phyloP scores from a whole-genome alignment of 2,329 filamentous ascomycete genomes.

The Fusarium keratoplasticum region DNA sequence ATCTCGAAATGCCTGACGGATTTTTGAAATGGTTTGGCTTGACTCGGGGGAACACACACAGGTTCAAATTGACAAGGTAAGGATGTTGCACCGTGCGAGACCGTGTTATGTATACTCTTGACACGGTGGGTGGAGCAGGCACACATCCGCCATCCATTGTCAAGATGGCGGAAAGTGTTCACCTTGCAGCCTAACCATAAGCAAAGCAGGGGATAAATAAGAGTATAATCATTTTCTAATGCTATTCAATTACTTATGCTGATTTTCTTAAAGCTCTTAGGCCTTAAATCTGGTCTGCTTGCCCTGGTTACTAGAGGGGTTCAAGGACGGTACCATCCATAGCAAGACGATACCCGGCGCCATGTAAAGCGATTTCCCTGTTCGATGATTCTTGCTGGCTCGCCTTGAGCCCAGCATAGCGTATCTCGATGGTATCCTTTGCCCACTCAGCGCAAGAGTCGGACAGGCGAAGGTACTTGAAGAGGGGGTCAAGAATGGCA shows the following conservation, averaged over 20 bases:
- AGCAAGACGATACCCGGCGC: neutral
- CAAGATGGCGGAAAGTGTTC: too few relatives aligned
- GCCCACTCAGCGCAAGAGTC: constrained; percentile 29
- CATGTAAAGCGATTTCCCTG: neutral
- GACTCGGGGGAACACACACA: neutral
- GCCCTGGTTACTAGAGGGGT: too few relatives aligned
- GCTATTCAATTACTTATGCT: too few relatives aligned
- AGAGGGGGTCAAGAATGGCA: constrained; percentile 34
- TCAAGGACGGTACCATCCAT: neutral
- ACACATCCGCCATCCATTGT: too few relatives aligned
- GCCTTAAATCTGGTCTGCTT: too few relatives aligned
- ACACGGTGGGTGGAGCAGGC: neutral
- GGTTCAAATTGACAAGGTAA: neutral
- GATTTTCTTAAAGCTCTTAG: too few relatives aligned
- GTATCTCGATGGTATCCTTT: constrained; percentile 27
- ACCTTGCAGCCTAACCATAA: too few relatives aligned
- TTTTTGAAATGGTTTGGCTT: neutral
- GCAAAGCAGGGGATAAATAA: too few relatives aligned
- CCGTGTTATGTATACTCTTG: neutral
- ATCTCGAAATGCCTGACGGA: neutral
- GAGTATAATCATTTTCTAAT: too few relatives aligned
- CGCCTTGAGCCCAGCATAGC: constrained; percentile 22
- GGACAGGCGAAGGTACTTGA: constrained; percentile 23
- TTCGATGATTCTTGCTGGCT: constrained; percentile 10
- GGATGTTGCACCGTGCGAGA: neutral